Conservation (phyloP, 2,329 filamentous ascomycete species). For the Aspergillus fumigatus region DNA sequence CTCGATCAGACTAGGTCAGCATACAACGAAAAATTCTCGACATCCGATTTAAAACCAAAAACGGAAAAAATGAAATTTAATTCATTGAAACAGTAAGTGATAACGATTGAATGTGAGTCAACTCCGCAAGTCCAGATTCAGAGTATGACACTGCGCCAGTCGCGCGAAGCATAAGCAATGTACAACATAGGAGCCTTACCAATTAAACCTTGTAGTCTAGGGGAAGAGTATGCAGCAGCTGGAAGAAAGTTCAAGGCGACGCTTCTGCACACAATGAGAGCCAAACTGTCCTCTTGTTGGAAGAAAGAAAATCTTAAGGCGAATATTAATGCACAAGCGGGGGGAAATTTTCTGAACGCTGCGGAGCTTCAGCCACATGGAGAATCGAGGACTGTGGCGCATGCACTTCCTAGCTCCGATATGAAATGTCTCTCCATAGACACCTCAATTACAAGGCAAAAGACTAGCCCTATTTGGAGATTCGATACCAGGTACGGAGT, state of each 20-base stretch:
- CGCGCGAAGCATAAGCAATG: not conserved
- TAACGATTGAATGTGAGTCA: not conserved
- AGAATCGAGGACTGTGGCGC: not conserved
- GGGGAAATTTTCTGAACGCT: constrained; percentile 11
- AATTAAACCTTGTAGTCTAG: not conserved
- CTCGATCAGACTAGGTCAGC: not conserved
- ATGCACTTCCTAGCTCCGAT: not conserved
- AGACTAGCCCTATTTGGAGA: not conserved
- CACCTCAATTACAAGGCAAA: not conserved
- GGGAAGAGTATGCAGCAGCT: not conserved
- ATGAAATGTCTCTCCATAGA: not conserved
- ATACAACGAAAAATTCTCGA: not conserved
- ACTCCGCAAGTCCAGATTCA: not conserved
- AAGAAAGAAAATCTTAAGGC: not conserved
- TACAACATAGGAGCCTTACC: not conserved
- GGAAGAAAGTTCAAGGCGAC: not conserved
- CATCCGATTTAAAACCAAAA: not conserved
- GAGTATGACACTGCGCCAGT: not conserved
- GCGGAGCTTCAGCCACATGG: constrained; percentile 10
- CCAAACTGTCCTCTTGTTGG: constrained; percentile 3
- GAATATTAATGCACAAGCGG: constrained; percentile 9
- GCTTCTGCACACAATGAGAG: not conserved
- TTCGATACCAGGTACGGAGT: no score
- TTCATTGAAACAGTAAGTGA: not conserved
- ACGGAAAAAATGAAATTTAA: not conserved